These are phyloP conservation scores for Candida rishiriensis DNA, from an alignment of 805 yeast genomes.

Conservation along the genomic window DNA sequence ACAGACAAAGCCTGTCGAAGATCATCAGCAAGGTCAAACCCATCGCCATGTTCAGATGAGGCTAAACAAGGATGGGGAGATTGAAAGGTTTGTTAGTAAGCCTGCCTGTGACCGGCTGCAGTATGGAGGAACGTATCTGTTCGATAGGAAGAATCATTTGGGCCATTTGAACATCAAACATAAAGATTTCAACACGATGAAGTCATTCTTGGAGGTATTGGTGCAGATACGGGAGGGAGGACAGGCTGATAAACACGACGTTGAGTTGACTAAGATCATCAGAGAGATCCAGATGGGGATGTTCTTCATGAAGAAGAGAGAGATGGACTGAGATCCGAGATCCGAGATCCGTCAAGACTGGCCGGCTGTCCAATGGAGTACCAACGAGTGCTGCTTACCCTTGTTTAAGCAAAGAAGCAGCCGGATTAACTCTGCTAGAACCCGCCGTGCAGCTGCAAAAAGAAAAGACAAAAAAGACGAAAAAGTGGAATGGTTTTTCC, in stretches of 20 bases:
- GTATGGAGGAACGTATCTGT: constrained; percentile 15
- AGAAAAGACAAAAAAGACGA: too few relatives aligned
- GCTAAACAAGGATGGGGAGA: constrained; percentile 6
- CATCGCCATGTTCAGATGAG: neutral
- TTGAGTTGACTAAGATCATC: constrained; percentile 20
- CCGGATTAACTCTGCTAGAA: too few relatives aligned
- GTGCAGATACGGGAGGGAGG: constrained; percentile 15
- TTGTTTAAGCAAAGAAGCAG: too few relatives aligned
- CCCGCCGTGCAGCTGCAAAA: too few relatives aligned
- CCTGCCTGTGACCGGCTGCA: constrained; percentile 12
- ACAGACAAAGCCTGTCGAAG: neutral
- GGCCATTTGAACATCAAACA: constrained; percentile 13
- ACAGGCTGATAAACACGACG: constrained; percentile 4
- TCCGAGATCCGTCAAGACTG: too few relatives aligned
- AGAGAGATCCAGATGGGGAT: constrained; percentile 53
- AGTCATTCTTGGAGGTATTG: constrained; percentile 24
- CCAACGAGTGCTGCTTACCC: neutral
- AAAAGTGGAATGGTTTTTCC: too few relatives aligned
- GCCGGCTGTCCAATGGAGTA: neutral
- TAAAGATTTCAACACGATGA: constrained; percentile 30
- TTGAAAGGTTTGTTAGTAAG: constrained; percentile 5
- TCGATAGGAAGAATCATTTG: constrained; percentile 9
- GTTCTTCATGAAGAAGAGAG: constrained; percentile 48
- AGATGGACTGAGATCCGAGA: too few relatives aligned
- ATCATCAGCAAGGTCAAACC: neutral